phyloP scores from a whole-genome alignment of 1,284 basidiomycete species.

The Retiboletus flavoniger region DNA sequence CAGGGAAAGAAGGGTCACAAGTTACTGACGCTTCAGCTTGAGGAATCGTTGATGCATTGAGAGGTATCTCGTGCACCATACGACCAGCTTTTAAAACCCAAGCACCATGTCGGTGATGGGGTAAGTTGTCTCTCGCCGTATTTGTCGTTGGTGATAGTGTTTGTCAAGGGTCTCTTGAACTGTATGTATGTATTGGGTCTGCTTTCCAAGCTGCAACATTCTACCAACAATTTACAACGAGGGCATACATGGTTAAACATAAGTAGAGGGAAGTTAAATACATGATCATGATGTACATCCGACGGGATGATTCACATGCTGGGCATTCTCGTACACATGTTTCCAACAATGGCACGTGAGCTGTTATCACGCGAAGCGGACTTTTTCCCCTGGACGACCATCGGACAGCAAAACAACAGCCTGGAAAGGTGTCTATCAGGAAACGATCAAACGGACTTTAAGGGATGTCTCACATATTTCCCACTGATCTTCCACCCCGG shows the following conservation, averaged over 20 bases:
- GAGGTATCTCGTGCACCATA: too few species aligned
- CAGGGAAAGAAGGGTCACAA: too few species aligned
- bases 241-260: slow-evolving; percentile 4
- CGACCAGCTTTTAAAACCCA: too few species aligned
- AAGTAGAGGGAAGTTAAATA: slow-evolving; percentile 1
- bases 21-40: too few species aligned
- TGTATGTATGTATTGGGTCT: background rate
- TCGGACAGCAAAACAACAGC: slow-evolving; percentile 85
- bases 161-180: too few species aligned
- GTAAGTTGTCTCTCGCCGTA: too few species aligned
- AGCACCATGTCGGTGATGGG: too few species aligned
- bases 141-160: too few species aligned
- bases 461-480: slow-evolving; percentile 67
- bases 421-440: slow-evolving; percentile 38
- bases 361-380: slow-evolving; percentile 59
- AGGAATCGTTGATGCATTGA: too few species aligned
- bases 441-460: background rate
- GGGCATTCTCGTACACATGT: background rate
- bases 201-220: background rate
- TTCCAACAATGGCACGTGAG: background rate
- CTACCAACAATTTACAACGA: slow-evolving; percentile 1
- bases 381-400: slow-evolving; percentile 81
- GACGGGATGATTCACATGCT: background rate
- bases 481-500: slow-evolving; percentile 97
- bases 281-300: background rate